Evolutionary conservation across 2,329 filamentous ascomycete species (phyloP), one percentile per base, ranked within the genome.

Genomic region (Diaporthe nobilis): DNA sequence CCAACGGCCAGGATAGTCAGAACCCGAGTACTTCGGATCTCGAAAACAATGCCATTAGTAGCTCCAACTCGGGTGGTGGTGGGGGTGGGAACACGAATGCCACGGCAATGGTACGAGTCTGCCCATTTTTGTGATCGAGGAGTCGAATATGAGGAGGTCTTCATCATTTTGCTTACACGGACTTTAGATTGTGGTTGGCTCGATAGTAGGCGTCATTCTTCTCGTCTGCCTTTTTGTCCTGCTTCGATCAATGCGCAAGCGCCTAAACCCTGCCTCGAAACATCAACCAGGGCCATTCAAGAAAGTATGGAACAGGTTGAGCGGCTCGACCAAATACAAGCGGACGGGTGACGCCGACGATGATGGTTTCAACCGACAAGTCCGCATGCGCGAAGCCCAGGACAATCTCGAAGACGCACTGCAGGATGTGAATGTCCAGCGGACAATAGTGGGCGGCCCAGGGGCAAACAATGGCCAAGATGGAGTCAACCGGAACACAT

Each of bases 401-500:
- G 71, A 75, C 55, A 74, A 76, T 51, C 55, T 78, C 51, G 77
- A 80, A 55, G 77, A 79, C 20, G 68, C 79, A 44, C 73, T 79
- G 28, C 60, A 74, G 10, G 73, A 63, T 17, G 57, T 47, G 25
- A 28, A 37, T 10, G 76, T 67, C 42, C 75, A 77, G 34, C 72
- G 71, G 42, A 28, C 65, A n/a, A 44, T 57, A 10, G 67, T 28
- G 44, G 76, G 76, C 51, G 67, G 60, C 12, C 65, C 63, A 31
- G 70, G 74, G 55, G 55, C 61, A 63, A 51, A 68, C 60, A 67
- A 53, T 28, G 70, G 25, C 25, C 51, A 68, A 13, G 73, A 72
- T 28, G 85, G 82, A 1, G 91, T 98, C 17, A 94, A 96, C 82
- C 91, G 96, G 44, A 94, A 96, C 80, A 95, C 94, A 1, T 97